phyloP scores from a whole-genome alignment of 1,284 basidiomycete genomes.

The Rhodotorula sp. region DNA sequence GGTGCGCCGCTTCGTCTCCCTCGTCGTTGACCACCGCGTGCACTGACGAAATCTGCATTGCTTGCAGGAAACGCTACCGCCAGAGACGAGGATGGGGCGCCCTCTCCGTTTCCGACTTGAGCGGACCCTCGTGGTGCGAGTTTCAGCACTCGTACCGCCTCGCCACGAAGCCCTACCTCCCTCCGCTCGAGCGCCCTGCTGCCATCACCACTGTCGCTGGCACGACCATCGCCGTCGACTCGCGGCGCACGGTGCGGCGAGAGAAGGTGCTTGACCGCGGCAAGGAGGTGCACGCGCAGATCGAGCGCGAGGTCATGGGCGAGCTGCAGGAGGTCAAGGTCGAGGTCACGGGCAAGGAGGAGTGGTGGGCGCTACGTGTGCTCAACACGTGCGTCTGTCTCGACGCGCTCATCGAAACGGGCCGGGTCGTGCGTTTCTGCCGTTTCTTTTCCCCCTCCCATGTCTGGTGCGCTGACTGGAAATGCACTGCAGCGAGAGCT shows the following conservation, averaged over 20 bases:
- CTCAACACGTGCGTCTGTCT: constrained; percentile 42
- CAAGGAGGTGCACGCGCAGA: constrained; percentile 35
- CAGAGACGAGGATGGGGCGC: constrained; percentile 27
- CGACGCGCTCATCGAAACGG: constrained; percentile 30
- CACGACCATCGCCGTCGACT: constrained; percentile 30
- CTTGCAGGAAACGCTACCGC: constrained; percentile 28
- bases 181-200: constrained; percentile 23
- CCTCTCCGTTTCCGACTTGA: constrained; percentile 29
- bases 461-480: neutral
- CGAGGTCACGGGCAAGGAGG: constrained; percentile 33
- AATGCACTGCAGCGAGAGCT: constrained; percentile 21
- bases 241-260: constrained; percentile 30
- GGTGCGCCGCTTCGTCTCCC: neutral
- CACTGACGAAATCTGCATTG: no score
- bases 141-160: constrained; percentile 35
- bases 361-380: constrained; percentile 41
- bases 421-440: constrained; percentile 27
- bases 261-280: constrained; percentile 40
- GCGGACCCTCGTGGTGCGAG: constrained; percentile 35
- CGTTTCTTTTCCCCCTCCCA: fast-evolving
- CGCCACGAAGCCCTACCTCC: constrained; percentile 26
- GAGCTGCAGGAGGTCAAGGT: constrained; percentile 38
- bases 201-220: constrained; percentile 22
- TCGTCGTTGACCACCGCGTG: no score
- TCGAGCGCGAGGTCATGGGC: constrained; percentile 43